Evolutionary conservation across 805 yeast genomes (phyloP).

Genomic region (Diddensiella caesifluorescens): DNA sequence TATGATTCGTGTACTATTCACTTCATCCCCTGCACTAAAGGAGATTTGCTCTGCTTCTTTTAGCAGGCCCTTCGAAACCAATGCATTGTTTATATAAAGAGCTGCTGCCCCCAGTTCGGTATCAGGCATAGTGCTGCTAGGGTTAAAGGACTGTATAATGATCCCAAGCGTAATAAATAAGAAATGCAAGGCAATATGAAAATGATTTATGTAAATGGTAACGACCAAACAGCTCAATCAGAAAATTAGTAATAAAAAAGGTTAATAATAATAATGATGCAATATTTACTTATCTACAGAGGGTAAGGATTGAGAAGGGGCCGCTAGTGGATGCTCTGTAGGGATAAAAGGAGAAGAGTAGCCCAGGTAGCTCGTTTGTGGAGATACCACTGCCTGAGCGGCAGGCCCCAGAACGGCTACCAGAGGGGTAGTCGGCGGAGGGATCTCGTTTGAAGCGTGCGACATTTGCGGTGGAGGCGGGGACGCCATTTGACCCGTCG

Average conservation of each 20-base stretch:
- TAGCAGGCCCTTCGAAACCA: constrained; percentile 23
- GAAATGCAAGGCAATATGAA: too few relatives aligned
- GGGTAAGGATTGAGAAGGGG: constrained; percentile 3
- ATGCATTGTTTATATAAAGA: constrained; percentile 21
- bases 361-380: constrained; percentile 9
- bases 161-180: too few relatives aligned
- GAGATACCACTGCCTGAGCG: constrained; percentile 33
- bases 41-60: constrained; percentile 17
- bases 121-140: too few relatives aligned
- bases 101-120: constrained; percentile 20
- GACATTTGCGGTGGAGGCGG: constrained; percentile 11
- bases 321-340: constrained; percentile 6
- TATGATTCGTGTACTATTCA: constrained; percentile 18
- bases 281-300: too few relatives aligned
- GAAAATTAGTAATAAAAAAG: too few relatives aligned
- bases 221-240: too few relatives aligned
- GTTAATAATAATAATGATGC: too few relatives aligned
- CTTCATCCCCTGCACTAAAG: constrained; percentile 12
- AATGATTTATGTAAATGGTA: too few relatives aligned
- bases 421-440: constrained; percentile 35
- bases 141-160: too few relatives aligned
- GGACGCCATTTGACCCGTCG: constrained; percentile 9
- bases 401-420: constrained; percentile 38
- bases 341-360: constrained; percentile 18
- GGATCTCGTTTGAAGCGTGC: constrained; percentile 9